Evolutionary conservation across 73 alveolate genomes (phyloP), one percentile per base, ranked within the genome.

Genomic region (Durusdinium trenchii): DNA sequence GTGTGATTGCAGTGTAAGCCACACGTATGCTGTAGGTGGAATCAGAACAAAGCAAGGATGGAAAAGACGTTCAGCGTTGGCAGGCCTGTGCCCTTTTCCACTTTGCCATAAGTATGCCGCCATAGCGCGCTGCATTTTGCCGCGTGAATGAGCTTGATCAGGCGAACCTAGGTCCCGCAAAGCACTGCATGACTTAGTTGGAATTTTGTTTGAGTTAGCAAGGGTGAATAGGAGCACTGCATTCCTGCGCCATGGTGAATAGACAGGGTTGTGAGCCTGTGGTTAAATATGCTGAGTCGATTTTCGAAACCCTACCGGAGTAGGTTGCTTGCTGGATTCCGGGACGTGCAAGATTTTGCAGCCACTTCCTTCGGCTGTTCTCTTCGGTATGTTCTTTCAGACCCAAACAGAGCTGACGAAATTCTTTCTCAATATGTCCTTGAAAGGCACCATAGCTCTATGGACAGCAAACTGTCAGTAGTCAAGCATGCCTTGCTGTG

Each of bases 71-170:
- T 79, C 69, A 0, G 90, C 43, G 69, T 28, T 79, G 6, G 90
- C 90, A 1, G 90, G 90, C 0, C 67, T 46, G 9, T 79, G 47
- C 45, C 90, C 90, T 18, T 47, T 46, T 45, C 46, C 67, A 5
- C 67, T 79, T n/a, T 79, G 90, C n/a, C 43, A 79, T 45, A 79
- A 30, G 32, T 79, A 79, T 79, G 46, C 90, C 67, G 16, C 90
- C 40, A 26, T 47, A 79, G 90, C 90, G 32, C 1, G 30, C 46
- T 36, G 61, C 86, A 76, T 76, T 40, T 42, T 40, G 86, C 57
- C 57, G 42, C 36, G n/a, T 26, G 43, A 9, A 12, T 42, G 82
- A 9, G 30, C 50, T 12, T 23, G 50, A 14, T 35, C 50, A 4
- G 30, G 6, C 57, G 14, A 2, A 42, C 38, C 42, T 32, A 26